A percentile compares a stretch with the other conserved stretches of the same genome.
These are phyloP conservation scores for Salvia miltiorrhiza DNA, from an alignment of 257 asterid species.

Conservation along the genomic window DNA sequence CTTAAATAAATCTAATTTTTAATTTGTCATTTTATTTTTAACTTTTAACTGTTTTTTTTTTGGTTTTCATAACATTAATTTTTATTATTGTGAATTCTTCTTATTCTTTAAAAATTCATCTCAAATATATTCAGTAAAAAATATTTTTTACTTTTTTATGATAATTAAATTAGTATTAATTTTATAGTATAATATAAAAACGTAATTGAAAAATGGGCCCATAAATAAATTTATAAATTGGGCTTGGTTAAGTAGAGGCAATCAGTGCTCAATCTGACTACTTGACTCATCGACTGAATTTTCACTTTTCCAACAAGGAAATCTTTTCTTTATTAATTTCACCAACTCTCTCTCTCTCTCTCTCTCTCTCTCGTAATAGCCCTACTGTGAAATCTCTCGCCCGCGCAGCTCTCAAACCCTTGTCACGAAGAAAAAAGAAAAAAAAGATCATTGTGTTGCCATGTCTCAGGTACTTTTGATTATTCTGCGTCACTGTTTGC, in stretches of 20 bases:
- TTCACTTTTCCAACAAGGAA: not conserved
- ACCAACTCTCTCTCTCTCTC: not conserved
- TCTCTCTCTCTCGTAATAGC: conserved; percentile 5
- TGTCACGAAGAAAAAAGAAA: not conserved
- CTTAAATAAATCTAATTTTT: too few species aligned
- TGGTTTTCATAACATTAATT: too few species aligned
- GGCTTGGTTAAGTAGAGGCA: not conserved
- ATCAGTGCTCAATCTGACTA: not conserved
- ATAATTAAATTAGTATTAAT: too few species aligned
- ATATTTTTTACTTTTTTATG: too few species aligned
- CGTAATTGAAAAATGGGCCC: not conserved
- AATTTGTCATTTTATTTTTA: too few species aligned
- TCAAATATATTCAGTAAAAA: too few species aligned
- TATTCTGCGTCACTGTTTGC: not conserved
- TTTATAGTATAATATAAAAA: too few species aligned
- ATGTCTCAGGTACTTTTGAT: conserved; percentile 35
- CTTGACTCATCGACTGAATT: not conserved
- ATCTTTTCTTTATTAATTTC: not conserved
- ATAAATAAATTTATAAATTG: not conserved
- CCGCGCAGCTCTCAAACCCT: conserved; percentile 18
- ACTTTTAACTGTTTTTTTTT: too few species aligned
- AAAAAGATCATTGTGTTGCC: not conserved
- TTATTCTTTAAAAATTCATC: too few species aligned
- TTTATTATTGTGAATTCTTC: too few species aligned
- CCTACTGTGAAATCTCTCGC: conserved; percentile 24